Percentiles rank a stretch among this genome's conserved stretches.
Evolutionary conservation across 1,284 basidiomycete species (phyloP).

Genomic region (Schizopora paradoxa): DNA sequence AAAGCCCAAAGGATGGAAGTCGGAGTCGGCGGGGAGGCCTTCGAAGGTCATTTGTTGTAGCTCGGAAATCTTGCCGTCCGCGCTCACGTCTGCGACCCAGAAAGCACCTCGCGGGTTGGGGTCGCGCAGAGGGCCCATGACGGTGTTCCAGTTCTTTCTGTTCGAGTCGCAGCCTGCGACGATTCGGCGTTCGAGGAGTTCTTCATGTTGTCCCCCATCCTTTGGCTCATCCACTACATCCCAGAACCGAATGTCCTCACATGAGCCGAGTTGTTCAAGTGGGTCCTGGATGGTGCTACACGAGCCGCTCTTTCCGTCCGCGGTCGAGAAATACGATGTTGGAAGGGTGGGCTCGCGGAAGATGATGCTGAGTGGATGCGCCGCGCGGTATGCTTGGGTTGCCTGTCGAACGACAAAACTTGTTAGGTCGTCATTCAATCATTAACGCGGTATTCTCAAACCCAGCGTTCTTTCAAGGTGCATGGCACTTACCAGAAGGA

Average conservation of each 20-base stretch:
- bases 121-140: constrained; percentile 55
- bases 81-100: constrained; percentile 28
- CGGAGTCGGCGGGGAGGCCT: constrained; percentile 40
- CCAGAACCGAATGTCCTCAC: constrained; percentile 63
- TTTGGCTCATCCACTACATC: constrained; percentile 37
- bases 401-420: too few relatives aligned
- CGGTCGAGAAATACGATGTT: constrained; percentile 7
- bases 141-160: constrained; percentile 56
- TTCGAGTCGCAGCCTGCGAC: constrained; percentile 51
- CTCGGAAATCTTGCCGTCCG: constrained; percentile 5
- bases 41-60: constrained; percentile 29
- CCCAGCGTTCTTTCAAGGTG: too few relatives aligned
- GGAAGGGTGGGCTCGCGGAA: constrained; percentile 7
- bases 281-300: constrained; percentile 3
- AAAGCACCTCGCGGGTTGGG: constrained; percentile 45
- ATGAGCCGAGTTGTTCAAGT: constrained; percentile 37
- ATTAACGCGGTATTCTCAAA: too few relatives aligned
- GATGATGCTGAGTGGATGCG: constrained; percentile 3
- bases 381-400: constrained; percentile 7
- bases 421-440: too few relatives aligned
- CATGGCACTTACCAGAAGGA: too few relatives aligned
- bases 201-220: constrained; percentile 22
- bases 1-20: constrained; percentile 57
- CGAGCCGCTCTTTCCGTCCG: constrained; percentile 1
- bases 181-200: constrained; percentile 36